These are phyloP conservation scores for Ocimum tenuiflorum DNA, from an alignment of 257 asterid species.

Conservation along the genomic window DNA sequence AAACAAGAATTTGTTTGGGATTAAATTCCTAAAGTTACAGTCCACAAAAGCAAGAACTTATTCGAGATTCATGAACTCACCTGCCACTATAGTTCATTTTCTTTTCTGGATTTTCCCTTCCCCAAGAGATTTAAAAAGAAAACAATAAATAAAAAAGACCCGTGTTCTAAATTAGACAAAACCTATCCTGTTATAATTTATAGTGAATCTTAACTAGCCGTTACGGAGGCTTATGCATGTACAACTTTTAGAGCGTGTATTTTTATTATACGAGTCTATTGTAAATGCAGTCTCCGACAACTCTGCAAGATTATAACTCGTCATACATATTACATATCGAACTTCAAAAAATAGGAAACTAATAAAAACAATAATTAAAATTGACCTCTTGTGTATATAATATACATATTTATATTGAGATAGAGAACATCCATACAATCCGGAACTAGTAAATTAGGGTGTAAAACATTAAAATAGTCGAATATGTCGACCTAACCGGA, in stretches of 20 bases:
- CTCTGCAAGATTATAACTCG: neutral
- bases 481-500: neutral
- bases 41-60: neutral
- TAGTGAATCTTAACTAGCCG: conserved; percentile 28
- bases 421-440: no score
- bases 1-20: conserved; percentile 1
- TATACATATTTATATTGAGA: no score
- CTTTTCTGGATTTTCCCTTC: neutral
- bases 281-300: neutral
- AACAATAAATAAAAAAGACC: neutral
- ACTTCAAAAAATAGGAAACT: neutral
- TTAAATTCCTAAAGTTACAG: neutral
- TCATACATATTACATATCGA: neutral
- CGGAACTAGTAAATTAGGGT: no score
- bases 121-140: conserved; percentile 11
- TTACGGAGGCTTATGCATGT: conserved; percentile 7
- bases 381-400: no score
- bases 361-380: neutral
- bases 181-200: neutral
- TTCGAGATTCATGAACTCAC: conserved; percentile 33
- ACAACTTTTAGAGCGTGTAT: neutral
- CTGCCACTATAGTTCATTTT: conserved; percentile 42
- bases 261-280: neutral
- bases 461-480: neutral
- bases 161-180: neutral